Conservation (phyloP, 768 basidiomycete species). For the Mycena vitilis region DNA sequence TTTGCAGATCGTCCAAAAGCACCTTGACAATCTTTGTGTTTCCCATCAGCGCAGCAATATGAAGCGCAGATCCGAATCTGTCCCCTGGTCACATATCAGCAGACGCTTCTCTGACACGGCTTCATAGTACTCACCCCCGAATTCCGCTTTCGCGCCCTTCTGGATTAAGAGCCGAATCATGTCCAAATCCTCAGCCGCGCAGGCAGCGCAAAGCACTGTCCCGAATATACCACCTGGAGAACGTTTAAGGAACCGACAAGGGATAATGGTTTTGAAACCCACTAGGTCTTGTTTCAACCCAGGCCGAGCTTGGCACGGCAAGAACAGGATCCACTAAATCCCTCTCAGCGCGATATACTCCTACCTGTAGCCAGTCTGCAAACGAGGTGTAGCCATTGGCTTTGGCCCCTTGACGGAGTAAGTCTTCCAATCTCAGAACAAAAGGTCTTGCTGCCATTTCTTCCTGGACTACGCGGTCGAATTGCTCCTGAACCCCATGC, state of each 20-base stretch:
- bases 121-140: too few species aligned
- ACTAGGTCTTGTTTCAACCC: too few species aligned
- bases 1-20: too few species aligned
- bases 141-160: neutral
- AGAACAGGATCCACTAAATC: slow-evolving; percentile 3
- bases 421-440: neutral
- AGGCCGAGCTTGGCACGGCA: too few species aligned
- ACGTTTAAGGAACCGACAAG: too few species aligned
- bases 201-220: slow-evolving; percentile 2
- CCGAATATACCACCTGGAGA: neutral
- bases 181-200: neutral
- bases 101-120: too few species aligned
- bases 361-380: slow-evolving; percentile 5
- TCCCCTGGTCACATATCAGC: neutral
- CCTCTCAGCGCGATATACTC: slow-evolving; percentile 4
- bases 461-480: neutral
- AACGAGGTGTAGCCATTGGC: neutral
- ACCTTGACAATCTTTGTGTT: neutral
- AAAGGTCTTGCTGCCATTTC: slow-evolving; percentile 6
- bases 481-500: neutral
- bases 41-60: slow-evolving; percentile 10
- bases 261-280: too few species aligned
- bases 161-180: neutral
- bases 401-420: neutral
- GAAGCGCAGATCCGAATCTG: slow-evolving; percentile 9